phyloP scores from a whole-genome alignment of 768 basidiomycete species.

The Hortiboletus flavorubellus region DNA sequence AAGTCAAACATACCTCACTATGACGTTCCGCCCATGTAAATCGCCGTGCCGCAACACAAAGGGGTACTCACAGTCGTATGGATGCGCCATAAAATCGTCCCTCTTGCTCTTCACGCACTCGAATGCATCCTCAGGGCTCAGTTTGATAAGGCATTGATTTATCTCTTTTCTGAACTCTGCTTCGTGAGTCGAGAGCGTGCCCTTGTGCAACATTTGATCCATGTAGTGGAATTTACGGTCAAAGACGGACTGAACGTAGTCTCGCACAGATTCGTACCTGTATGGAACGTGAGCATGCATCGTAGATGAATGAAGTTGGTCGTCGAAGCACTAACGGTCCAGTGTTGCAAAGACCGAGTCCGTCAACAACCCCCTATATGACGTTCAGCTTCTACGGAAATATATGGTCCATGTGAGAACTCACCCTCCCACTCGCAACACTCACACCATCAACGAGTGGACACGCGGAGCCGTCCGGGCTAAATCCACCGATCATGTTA shows the following conservation, averaged over 20 bases:
- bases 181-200: not conserved
- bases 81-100: not conserved
- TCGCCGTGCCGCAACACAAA: not conserved
- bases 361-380: not conserved
- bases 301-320: not conserved
- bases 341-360: not conserved
- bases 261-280: not conserved
- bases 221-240: not conserved
- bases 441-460: not conserved
- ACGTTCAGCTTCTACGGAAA: not conserved
- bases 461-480: not conserved
- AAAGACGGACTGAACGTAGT: not conserved
- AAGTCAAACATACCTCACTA: not conserved
- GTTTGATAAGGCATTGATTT: not conserved
- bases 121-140: not conserved
- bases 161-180: not conserved
- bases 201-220: not conserved
- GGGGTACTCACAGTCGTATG: not conserved
- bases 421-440: not conserved
- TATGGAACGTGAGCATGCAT: not conserved
- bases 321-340: not conserved
- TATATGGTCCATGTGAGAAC: not conserved
- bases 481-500: not conserved
- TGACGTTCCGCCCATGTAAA: not conserved
- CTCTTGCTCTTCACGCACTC: not conserved